Evolutionary conservation across 805 yeast genomes (phyloP).

Genomic region (Candida insectorum): DNA sequence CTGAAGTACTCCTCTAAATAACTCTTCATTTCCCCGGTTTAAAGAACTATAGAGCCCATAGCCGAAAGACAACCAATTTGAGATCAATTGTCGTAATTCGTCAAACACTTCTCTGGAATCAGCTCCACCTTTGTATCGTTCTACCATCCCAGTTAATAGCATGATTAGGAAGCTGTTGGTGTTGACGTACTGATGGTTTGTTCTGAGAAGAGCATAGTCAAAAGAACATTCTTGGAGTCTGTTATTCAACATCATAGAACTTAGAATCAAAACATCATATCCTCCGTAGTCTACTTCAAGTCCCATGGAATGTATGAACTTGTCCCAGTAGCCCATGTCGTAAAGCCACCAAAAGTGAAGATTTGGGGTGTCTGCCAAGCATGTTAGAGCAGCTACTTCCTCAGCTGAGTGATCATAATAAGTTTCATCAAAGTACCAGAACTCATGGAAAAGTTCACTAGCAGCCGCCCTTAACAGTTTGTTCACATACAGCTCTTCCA

Average conservation of each 20-base stretch:
- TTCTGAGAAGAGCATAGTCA: constrained; percentile 9
- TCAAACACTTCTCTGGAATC: background rate
- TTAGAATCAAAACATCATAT: constrained; percentile 22
- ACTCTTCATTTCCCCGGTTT: constrained; percentile 22
- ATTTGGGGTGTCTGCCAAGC: no score
- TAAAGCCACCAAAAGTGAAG: constrained; percentile 30
- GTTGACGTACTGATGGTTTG: constrained; percentile 17
- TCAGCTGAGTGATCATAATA: no score
- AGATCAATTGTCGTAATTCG: constrained; percentile 1
- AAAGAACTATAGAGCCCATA: constrained; percentile 22
- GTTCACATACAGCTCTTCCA: constrained; percentile 18
- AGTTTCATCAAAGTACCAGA: constrained; percentile 18
- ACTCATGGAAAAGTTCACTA: constrained; percentile 19
- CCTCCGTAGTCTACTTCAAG: constrained; percentile 8
- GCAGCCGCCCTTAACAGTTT: constrained; percentile 8
- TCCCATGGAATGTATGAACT: constrained; percentile 13
- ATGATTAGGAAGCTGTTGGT: constrained; percentile 18
- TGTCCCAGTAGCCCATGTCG: constrained; percentile 27
- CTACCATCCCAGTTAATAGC: constrained; percentile 13
- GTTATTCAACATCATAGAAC: constrained; percentile 17
- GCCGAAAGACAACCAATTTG: constrained; percentile 18
- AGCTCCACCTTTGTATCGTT: background rate
- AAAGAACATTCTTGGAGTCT: constrained; percentile 8
- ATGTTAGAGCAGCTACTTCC: background rate
- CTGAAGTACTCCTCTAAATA: constrained; percentile 20